Evolutionary conservation across 2,329 filamentous ascomycete species (phyloP).

Genomic region (Exophiala sp.): DNA sequence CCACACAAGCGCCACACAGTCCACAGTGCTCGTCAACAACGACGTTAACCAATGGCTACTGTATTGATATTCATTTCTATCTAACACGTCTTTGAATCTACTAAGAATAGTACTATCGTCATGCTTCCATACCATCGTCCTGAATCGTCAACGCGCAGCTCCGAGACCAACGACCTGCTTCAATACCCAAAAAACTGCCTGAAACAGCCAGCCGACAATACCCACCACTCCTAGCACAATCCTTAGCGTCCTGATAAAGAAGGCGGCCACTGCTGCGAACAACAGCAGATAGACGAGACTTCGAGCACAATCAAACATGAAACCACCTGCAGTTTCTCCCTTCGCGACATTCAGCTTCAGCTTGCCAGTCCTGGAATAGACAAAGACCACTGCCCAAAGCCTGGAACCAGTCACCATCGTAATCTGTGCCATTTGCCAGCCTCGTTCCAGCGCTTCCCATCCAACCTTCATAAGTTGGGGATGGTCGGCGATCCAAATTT

Average conservation of each 20-base stretch:
- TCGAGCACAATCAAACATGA: constrained; percentile 20
- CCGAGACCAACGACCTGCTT: constrained; percentile 18
- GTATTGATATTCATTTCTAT: neutral
- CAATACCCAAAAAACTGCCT: constrained; percentile 19
- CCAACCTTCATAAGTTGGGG: constrained; percentile 15
- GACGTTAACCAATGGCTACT: no score
- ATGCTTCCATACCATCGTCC: neutral
- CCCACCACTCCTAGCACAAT: constrained; percentile 12
- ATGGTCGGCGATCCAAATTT: constrained; percentile 24
- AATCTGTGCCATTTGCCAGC: constrained; percentile 23
- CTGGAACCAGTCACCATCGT: constrained; percentile 17
- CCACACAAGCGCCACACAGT: neutral
- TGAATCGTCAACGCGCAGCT: neutral
- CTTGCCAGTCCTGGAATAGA: constrained; percentile 27
- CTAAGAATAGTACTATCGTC: neutral
- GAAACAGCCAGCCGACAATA: constrained; percentile 17
- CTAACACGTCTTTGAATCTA: neutral
- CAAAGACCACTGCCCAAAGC: constrained; percentile 21
- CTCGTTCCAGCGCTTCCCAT: constrained; percentile 11
- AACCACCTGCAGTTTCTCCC: constrained; percentile 15
- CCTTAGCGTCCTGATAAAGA: constrained; percentile 15
- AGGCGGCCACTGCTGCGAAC: constrained; percentile 17
- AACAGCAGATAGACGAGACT: constrained; percentile 24
- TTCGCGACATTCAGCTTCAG: constrained; percentile 16
- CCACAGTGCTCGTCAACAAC: neutral